Evolutionary conservation across 495 filamentous ascomycete genomes (phyloP), one percentile per base, ranked within the genome.

Genomic region (Aspergillus carlsbadensis): DNA sequence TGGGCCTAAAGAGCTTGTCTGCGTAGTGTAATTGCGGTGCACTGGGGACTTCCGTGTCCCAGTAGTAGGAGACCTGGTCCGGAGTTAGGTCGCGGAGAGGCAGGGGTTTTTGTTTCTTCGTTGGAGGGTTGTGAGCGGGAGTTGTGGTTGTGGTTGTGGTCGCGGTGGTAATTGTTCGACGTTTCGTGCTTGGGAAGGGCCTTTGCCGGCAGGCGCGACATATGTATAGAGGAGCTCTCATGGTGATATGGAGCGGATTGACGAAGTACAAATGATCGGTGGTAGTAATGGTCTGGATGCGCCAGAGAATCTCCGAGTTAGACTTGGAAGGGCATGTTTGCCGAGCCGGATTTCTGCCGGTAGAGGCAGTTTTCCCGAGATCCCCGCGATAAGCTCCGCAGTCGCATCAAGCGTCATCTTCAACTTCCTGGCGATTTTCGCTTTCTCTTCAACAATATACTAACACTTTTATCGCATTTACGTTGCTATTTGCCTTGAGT

Each of bases 1-100:
- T 79, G 2, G 68, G 66, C 0, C 55, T 54, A 72, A 96, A 96
- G 68, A 92, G 78, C 15, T 71, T 74, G 36, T 79, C 65, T 21
- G 87, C 84, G 51, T 80, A 77, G 24, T 64, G 58, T 22, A 87
- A 76, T 67, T 91, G 80, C 1, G 60, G 45, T 1, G 68, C 26
- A 2, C 70, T 84, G 0, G 92, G 86, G 5, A 75, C 68, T 46
- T 66, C 53, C 6, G 84, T 84, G 47, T 83, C 78, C 78, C 81
- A 83, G 74, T 87, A 85, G 61, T 75, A 78, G 57, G 67, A 73
- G 17, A 77, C 64, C 36, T 76, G 67, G 14, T 68, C 57, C 4
- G 72, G 67, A 5, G 68, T 65, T 33, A 78, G 63, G 48, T 72
- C 65, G 60, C 62, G 45, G 50, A 77, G 69, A 1, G 47, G 47